phyloP scores from a whole-genome alignment of 192 early-diverging fungal species.

The Gaertneriomyces sp. region DNA sequence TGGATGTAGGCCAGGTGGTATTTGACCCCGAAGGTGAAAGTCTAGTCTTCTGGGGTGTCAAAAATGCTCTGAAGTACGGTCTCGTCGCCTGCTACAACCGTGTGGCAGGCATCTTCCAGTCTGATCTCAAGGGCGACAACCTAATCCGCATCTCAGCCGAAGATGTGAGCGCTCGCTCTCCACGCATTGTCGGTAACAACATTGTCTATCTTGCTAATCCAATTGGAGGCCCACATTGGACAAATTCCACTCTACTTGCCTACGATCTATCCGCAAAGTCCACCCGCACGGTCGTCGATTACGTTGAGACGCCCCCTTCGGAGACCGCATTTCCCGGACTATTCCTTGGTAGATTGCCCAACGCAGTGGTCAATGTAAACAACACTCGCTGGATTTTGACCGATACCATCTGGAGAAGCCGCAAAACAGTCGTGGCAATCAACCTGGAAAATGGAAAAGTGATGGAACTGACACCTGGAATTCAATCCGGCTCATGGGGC shows the following conservation, averaged over 20 bases:
- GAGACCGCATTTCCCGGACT: slow-evolving; percentile 62
- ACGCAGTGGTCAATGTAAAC: slow-evolving; percentile 4
- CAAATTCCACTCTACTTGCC: slow-evolving; percentile 50
- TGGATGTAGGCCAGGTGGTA: slow-evolving; percentile 36
- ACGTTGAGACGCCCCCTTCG: slow-evolving; percentile 31
- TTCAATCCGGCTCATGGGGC: slow-evolving; percentile 39
- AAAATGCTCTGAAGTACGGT: slow-evolving; percentile 55
- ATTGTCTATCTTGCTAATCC: slow-evolving; percentile 58
- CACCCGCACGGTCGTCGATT: slow-evolving; percentile 33
- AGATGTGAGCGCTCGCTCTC: slow-evolving; percentile 52
- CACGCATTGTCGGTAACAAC: slow-evolving; percentile 49
- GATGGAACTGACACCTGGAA: slow-evolving; percentile 44
- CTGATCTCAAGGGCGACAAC: slow-evolving; percentile 42
- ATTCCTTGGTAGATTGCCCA: slow-evolving; percentile 54
- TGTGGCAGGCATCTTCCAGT: slow-evolving; percentile 48
- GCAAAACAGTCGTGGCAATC: slow-evolving; percentile 37
- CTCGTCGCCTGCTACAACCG: slow-evolving; percentile 69
- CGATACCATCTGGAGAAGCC: slow-evolving; percentile 36
- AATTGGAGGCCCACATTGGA: slow-evolving; percentile 66
- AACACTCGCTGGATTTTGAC: slow-evolving; percentile 11
- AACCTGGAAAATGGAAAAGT: slow-evolving; percentile 48
- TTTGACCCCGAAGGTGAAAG: slow-evolving; percentile 36
- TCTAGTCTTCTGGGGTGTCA: slow-evolving; percentile 67
- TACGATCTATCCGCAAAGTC: slow-evolving; percentile 33
- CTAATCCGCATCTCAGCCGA: slow-evolving; percentile 26